phyloP scores from a whole-genome alignment of 768 basidiomycete genomes.

The Pholiota molesta region DNA sequence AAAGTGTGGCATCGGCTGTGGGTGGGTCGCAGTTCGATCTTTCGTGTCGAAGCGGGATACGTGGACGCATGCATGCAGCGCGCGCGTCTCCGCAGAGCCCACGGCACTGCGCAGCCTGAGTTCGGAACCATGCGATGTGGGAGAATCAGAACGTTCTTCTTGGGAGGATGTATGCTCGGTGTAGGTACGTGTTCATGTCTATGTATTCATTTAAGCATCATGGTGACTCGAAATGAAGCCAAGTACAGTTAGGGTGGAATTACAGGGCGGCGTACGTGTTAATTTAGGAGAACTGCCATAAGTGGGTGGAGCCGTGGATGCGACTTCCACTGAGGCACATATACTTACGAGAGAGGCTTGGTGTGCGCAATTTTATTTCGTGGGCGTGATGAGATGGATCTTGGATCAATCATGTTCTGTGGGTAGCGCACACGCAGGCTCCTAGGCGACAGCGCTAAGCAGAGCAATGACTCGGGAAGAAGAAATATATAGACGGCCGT shows the following conservation, averaged over 20 bases:
- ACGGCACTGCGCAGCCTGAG: constrained; percentile 8
- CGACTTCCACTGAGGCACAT: neutral
- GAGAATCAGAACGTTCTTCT: neutral
- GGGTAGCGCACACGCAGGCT: neutral
- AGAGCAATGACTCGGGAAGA: neutral
- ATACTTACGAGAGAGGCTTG: neutral
- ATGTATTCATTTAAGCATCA: constrained; percentile 1
- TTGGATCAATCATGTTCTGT: constrained; percentile 9
- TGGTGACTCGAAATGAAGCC: neutral
- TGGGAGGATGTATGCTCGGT: constrained; percentile 4
- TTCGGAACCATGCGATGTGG: constrained; percentile 1
- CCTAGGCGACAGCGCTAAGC: constrained; percentile 5
- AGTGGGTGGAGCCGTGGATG: neutral
- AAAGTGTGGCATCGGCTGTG: neutral
- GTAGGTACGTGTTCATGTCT: constrained; percentile 2
- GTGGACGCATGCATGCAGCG: neutral
- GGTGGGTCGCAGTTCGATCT: neutral
- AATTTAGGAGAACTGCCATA: constrained; percentile 1
- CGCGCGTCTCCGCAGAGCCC: neutral
- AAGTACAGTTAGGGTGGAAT: constrained; percentile 1
- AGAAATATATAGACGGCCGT: neutral
- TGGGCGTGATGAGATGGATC: constrained; percentile 2
- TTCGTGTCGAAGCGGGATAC: neutral
- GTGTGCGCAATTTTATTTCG: neutral
- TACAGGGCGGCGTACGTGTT: neutral